Conservation (phyloP, 1,284 basidiomycete genomes). For the Cystobasidiaceae sp. region DNA sequence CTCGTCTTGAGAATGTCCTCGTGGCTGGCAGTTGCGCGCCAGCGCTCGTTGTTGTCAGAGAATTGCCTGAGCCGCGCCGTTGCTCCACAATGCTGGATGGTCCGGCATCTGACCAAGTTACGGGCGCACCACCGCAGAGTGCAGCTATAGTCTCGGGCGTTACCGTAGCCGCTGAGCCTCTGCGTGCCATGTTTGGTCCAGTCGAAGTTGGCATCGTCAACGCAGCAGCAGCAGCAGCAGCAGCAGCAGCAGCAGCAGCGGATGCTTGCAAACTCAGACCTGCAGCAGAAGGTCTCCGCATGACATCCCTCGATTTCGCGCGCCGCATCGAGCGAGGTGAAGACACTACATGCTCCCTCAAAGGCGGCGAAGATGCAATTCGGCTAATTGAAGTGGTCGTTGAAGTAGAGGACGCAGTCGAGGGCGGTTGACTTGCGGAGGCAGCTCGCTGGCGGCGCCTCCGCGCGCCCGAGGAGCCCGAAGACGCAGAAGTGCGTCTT, state of each 20-base stretch:
- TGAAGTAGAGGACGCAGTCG: neutral
- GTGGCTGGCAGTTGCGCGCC: no score
- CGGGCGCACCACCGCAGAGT: neutral
- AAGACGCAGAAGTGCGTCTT: no score
- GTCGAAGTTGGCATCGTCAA: no score
- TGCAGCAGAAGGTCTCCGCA: neutral
- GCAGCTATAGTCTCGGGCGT: neutral
- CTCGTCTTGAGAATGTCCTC: neutral
- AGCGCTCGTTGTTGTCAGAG: neutral
- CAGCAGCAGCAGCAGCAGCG: neutral
- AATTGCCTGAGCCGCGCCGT: no score
- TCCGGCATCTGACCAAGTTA: neutral
- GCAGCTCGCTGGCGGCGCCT: neutral
- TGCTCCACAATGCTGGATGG: neutral
- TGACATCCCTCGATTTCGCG: neutral
- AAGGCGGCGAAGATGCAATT: no score
- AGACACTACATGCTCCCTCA: neutral
- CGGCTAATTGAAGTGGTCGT: neutral
- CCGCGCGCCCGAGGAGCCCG: no score
- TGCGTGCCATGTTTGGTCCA: neutral
- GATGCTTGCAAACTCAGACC: neutral
- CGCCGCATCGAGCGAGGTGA: conserved; percentile 1
- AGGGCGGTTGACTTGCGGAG: neutral
- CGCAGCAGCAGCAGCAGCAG: neutral
- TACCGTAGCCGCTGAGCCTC: conserved; percentile 26